Conservation (phyloP, 2,329 filamentous ascomycete genomes). For the Seiridium cupressi region DNA sequence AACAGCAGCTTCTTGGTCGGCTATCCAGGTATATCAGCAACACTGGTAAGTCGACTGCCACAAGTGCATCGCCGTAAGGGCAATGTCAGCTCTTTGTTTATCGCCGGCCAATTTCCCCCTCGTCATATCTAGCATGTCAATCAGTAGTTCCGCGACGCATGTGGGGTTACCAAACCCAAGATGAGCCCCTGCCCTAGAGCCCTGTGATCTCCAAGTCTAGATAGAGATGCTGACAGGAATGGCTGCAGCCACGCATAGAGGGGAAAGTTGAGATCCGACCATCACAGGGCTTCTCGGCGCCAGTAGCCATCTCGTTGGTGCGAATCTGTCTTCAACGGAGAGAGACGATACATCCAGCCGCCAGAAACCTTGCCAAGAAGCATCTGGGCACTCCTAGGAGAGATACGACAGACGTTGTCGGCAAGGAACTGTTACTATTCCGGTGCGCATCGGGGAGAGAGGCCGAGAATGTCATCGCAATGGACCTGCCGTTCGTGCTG, state of each 20-base stretch:
- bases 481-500: slow-evolving; percentile 96
- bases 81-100: not conserved
- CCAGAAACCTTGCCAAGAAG: slow-evolving; percentile 90
- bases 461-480: slow-evolving; percentile 83
- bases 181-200: slow-evolving; percentile 6
- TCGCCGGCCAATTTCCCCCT: not conserved
- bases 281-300: slow-evolving; percentile 78
- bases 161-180: slow-evolving; percentile 9
- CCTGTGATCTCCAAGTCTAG: not conserved
- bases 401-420: slow-evolving; percentile 88
- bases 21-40: slow-evolving; percentile 97
- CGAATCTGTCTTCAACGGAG: slow-evolving; percentile 90
- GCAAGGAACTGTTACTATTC: slow-evolving; percentile 92
- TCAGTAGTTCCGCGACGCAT: slow-evolving; percentile 2
- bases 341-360: slow-evolving; percentile 94
- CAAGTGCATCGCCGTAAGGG: not conserved
- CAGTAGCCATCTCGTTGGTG: slow-evolving; percentile 87
- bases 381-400: slow-evolving; percentile 86
- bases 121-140: slow-evolving; percentile 9
- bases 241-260: slow-evolving; percentile 82
- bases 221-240: slow-evolving; percentile 13
- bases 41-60: slow-evolving; percentile 66
- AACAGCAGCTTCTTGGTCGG: slow-evolving; percentile 97
- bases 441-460: slow-evolving; percentile 81
- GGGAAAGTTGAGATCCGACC: slow-evolving; percentile 97